Percentiles rank a stretch among this genome's conserved stretches.
phyloP scores from a whole-genome alignment of 2,329 filamentous ascomycete genomes.

The Aspergillus alliaceus region DNA sequence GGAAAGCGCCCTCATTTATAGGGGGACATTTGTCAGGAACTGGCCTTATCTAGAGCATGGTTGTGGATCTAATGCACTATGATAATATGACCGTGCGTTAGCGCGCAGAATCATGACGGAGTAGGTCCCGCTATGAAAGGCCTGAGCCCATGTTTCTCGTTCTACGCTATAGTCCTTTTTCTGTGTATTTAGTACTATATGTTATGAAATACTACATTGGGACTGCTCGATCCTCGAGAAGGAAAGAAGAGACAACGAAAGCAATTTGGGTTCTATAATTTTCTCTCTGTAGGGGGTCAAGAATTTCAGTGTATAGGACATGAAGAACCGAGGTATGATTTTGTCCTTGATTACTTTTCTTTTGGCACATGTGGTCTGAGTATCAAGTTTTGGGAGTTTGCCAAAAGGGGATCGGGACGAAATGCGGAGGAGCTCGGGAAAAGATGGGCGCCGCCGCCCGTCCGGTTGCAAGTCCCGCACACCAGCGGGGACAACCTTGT shows the following conservation, averaged over 20 bases:
- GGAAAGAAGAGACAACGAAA: background rate
- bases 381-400: background rate
- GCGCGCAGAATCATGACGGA: background rate
- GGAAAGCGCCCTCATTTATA: background rate
- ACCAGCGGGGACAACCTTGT: constrained; percentile 17
- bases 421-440: constrained; percentile 26
- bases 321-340: background rate
- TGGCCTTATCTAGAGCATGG: background rate
- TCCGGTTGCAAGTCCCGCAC: constrained; percentile 14
- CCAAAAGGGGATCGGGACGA: background rate
- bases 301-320: background rate
- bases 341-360: background rate
- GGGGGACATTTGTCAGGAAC: background rate
- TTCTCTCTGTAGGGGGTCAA: background rate
- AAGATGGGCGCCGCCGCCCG: constrained; percentile 11
- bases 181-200: background rate
- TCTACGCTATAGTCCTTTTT: background rate
- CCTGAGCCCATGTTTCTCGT: background rate
- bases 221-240: background rate
- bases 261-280: no score
- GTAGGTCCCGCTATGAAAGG: background rate
- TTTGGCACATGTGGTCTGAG: background rate
- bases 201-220: background rate
- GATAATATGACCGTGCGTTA: background rate
- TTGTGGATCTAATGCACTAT: background rate